Conservation (phyloP, 139 green algal genomes). For the Eudorina sp. region DNA sequence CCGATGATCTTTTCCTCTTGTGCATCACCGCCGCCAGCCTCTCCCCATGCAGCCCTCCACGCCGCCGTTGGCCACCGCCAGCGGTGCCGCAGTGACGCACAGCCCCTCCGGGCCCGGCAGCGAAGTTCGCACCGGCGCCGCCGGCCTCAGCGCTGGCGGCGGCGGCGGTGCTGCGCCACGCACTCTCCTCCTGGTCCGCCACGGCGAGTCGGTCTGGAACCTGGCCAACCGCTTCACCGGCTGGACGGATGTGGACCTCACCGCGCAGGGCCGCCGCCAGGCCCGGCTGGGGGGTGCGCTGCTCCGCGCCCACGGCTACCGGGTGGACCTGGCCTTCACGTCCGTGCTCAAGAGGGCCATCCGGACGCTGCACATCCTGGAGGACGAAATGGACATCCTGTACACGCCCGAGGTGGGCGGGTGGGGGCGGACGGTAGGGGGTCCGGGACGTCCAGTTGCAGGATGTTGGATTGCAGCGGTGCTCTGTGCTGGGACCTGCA, state of each 20-base stretch:
- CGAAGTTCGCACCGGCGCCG: not conserved
- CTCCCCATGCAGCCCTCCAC: no score
- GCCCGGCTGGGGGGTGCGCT: constrained; percentile 40
- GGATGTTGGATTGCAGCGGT: no score
- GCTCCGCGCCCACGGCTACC: constrained; percentile 34
- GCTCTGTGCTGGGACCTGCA: no score
- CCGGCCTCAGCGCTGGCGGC: not conserved
- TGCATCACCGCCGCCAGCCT: no score
- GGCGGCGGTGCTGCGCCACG: not conserved
- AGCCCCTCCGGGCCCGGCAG: no score
- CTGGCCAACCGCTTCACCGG: constrained; percentile 42
- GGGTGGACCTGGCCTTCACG: constrained; percentile 48
- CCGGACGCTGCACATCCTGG: constrained; percentile 40
- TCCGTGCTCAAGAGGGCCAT: constrained; percentile 50
- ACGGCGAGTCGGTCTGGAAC: constrained; percentile 43
- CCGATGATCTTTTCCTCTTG: no score
- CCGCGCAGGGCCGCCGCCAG: constrained; percentile 24
- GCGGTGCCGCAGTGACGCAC: no score
- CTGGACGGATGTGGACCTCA: constrained; percentile 52
- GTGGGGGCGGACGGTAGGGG: not conserved
- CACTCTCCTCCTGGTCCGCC: constrained; percentile 24
- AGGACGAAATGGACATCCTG: constrained; percentile 43
- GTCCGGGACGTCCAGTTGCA: no score
- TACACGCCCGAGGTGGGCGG: constrained; percentile 29
- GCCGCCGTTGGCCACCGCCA: no score